phyloP scores from a whole-genome alignment of 1,284 basidiomycete genomes.

The Ceratobasidium sp. region DNA sequence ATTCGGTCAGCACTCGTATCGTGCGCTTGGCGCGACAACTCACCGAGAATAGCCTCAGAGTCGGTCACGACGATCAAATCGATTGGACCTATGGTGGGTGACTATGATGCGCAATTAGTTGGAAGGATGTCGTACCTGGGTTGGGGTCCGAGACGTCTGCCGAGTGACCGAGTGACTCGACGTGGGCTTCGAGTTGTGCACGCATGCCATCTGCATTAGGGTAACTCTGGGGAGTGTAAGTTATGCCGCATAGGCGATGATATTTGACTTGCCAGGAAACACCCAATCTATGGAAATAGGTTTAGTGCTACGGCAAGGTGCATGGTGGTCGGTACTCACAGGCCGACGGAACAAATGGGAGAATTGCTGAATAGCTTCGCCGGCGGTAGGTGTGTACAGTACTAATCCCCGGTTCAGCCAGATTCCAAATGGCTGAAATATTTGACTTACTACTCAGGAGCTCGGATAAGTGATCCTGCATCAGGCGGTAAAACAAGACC shows the following conservation, averaged over 20 bases:
- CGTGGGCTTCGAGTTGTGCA: conserved; percentile 50
- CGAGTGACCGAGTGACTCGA: conserved; percentile 45
- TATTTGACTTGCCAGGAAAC: conserved; percentile 42
- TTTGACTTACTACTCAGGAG: conserved; percentile 52
- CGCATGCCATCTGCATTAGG: conserved; percentile 55
- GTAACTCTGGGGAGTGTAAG: conserved; percentile 63
- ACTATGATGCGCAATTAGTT: conserved; percentile 50
- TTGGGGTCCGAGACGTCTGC: conserved; percentile 37
- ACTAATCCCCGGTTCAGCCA: conserved; percentile 53
- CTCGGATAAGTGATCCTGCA: conserved; percentile 69
- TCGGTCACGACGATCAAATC: conserved; percentile 83
- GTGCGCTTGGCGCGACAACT: conserved; percentile 42
- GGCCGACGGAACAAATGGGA: conserved; percentile 77
- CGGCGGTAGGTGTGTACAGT: conserved; percentile 51
- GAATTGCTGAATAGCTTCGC: conserved; percentile 79
- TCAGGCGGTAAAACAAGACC: conserved; percentile 73
- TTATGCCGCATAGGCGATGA: conserved; percentile 30
- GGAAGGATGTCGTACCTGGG: conserved; percentile 48
- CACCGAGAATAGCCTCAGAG: conserved; percentile 76
- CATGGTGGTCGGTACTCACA: conserved; percentile 67
- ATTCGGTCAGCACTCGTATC: not conserved
- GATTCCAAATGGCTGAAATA: conserved; percentile 39
- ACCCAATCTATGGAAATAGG: conserved; percentile 58
- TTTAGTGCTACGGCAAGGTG: conserved; percentile 73
- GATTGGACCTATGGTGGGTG: conserved; percentile 55